These are phyloP conservation scores for Venturia pyrina DNA, from an alignment of 2,329 filamentous ascomycete species.

Conservation along the genomic window DNA sequence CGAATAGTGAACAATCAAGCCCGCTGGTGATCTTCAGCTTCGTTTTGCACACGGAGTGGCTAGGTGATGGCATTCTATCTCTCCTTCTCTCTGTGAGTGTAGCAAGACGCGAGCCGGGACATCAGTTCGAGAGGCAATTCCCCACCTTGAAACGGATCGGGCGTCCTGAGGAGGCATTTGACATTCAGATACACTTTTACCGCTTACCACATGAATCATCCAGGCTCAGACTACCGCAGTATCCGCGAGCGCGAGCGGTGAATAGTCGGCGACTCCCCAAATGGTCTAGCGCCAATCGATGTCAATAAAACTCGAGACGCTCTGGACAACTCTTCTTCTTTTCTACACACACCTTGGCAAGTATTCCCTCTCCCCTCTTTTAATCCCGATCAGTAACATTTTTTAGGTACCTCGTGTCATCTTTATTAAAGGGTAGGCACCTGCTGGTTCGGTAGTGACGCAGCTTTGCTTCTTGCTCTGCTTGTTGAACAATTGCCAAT, in stretches of 20 bases:
- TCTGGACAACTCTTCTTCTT: neutral
- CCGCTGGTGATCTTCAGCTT: no score
- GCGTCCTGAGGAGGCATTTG: neutral
- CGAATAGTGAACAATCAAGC: no score
- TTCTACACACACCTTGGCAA: neutral
- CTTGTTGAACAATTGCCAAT: neutral
- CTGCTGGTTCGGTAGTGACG: neutral
- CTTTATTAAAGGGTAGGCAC: neutral
- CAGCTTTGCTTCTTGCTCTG: neutral
- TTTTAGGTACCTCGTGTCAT: neutral
- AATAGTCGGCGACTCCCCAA: neutral
- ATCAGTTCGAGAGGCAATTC: neutral
- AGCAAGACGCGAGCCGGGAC: neutral
- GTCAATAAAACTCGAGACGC: neutral
- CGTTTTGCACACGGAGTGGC: no score
- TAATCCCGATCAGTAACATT: neutral
- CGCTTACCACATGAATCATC: neutral
- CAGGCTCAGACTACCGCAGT: neutral
- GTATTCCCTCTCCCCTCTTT: neutral
- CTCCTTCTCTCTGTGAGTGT: neutral
- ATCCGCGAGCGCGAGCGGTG: neutral
- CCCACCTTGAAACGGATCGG: neutral
- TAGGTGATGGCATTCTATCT: neutral
- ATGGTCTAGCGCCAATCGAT: neutral
- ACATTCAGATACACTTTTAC: neutral